These are phyloP conservation scores for Pythium brachiatum DNA, from an alignment of 352 stramenopile species.

Conservation along the genomic window DNA sequence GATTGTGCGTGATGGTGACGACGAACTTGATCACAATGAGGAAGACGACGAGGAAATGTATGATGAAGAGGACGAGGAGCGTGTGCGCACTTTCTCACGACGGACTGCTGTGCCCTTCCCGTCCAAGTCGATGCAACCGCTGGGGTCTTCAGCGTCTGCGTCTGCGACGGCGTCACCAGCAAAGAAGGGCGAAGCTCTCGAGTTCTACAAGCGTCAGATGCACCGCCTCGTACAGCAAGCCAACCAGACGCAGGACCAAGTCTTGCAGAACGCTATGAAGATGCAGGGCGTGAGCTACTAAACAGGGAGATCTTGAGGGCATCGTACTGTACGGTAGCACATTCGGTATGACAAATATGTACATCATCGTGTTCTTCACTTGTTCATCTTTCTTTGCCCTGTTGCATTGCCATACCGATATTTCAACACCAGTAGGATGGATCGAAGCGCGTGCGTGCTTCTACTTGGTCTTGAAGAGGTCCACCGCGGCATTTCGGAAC, in stretches of 20 bases:
- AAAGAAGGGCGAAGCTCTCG: slow-evolving; percentile 23
- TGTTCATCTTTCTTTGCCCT: neutral
- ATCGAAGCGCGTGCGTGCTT: neutral
- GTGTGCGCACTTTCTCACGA: slow-evolving; percentile 2
- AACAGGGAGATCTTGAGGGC: neutral
- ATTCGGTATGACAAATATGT: too few relatives aligned
- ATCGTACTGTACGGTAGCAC: too few relatives aligned
- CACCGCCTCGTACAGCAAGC: slow-evolving; percentile 63
- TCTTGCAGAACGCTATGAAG: slow-evolving; percentile 42
- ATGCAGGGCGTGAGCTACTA: slow-evolving; percentile 25
- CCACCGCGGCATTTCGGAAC: slow-evolving; percentile 56
- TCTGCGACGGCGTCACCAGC: neutral
- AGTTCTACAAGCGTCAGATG: slow-evolving; percentile 68
- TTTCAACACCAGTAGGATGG: too few relatives aligned
- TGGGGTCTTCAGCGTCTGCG: neutral
- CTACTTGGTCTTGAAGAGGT: slow-evolving; percentile 51
- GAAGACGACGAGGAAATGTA: slow-evolving; percentile 16
- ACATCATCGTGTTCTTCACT: neutral
- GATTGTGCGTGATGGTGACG: neutral
- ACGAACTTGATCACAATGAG: slow-evolving; percentile 18
- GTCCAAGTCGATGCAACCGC: slow-evolving; percentile 1
- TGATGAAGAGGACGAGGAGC: slow-evolving; percentile 8
- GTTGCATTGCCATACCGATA: too few relatives aligned
- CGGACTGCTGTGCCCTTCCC: neutral
- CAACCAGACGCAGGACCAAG: slow-evolving; percentile 64